Evolutionary conservation across 495 filamentous ascomycete species (phyloP).

Genomic region (Xylaria longipes): DNA sequence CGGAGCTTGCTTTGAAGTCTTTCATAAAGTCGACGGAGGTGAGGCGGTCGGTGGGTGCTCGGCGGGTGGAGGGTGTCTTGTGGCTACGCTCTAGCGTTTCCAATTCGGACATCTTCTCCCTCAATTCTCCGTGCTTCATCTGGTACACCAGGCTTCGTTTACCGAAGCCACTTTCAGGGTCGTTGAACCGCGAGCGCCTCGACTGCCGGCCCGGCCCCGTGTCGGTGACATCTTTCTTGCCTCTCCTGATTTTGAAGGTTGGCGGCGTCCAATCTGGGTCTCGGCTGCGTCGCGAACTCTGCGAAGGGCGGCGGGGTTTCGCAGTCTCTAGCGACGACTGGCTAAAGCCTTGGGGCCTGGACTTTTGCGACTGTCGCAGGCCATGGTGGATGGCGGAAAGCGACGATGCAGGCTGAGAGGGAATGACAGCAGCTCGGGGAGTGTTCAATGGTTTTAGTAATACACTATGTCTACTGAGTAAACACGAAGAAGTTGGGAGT

Average conservation of each 20-base stretch:
- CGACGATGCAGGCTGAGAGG: slow-evolving; percentile 34
- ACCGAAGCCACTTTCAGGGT: slow-evolving; percentile 46
- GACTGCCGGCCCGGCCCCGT: slow-evolving; percentile 41
- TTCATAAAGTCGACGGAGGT: slow-evolving; percentile 29
- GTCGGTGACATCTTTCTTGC: slow-evolving; percentile 54
- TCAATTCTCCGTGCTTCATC: slow-evolving; percentile 40
- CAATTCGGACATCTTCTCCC: slow-evolving; percentile 26
- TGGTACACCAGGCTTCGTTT: slow-evolving; percentile 56
- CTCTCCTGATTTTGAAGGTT: slow-evolving; percentile 47
- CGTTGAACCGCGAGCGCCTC: slow-evolving; percentile 51
- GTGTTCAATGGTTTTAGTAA: slow-evolving; percentile 24
- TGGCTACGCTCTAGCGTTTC: neutral
- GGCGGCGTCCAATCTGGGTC: slow-evolving; percentile 22
- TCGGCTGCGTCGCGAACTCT: slow-evolving; percentile 8
- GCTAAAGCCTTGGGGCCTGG: slow-evolving; percentile 34
- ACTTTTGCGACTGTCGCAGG: slow-evolving; percentile 38
- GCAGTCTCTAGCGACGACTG: slow-evolving; percentile 24
- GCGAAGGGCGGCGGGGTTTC: slow-evolving; percentile 7
- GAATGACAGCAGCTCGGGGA: slow-evolving; percentile 15
- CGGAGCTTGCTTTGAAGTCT: slow-evolving; percentile 27
- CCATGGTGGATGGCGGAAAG: slow-evolving; percentile 43
- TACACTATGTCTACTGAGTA: slow-evolving; percentile 34
- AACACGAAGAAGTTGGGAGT: slow-evolving; percentile 31
- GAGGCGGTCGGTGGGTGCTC: slow-evolving; percentile 10
- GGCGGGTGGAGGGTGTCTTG: neutral